Evolutionary conservation across 2,329 filamentous ascomycete species (phyloP).

Genomic region (Neonectria punicea): DNA sequence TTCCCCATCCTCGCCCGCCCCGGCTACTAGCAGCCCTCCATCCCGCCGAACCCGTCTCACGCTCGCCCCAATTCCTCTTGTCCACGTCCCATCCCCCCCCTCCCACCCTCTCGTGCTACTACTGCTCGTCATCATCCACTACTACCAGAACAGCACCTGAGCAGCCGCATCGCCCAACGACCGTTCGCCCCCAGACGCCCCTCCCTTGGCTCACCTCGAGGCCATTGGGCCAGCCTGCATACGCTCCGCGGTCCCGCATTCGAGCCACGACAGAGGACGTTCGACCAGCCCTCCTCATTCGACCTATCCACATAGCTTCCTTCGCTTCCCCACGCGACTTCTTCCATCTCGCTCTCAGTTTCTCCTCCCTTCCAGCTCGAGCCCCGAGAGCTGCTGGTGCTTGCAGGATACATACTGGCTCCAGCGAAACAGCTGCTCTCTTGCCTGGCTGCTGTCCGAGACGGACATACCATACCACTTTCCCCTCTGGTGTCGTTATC

Average conservation of each 20-base stretch:
- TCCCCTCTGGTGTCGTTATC: conserved; percentile 42
- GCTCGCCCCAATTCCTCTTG: conserved; percentile 31
- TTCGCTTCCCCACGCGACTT: conserved; percentile 49
- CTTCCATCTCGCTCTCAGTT: conserved; percentile 47
- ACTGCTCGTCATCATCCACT: conserved; percentile 43
- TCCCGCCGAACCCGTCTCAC: conserved; percentile 29
- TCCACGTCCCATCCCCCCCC: conserved; percentile 40
- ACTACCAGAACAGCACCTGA: conserved; percentile 40
- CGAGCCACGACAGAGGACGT: conserved; percentile 53
- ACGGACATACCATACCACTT: conserved; percentile 44
- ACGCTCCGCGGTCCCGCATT: conserved; percentile 50
- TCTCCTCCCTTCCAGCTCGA: conserved; percentile 45
- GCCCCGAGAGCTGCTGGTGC: conserved; percentile 45
- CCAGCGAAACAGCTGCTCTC: conserved; percentile 46
- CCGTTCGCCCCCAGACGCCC: conserved; percentile 42
- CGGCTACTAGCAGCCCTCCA: conserved; percentile 17
- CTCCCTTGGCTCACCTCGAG: conserved; percentile 45
- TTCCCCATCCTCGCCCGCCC: conserved; percentile 6
- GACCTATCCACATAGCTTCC: conserved; percentile 47
- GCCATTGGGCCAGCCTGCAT: conserved; percentile 52
- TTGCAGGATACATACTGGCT: conserved; percentile 48
- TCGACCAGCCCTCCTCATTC: conserved; percentile 48
- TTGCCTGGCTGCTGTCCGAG: conserved; percentile 36
- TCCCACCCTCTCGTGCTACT: conserved; percentile 36
- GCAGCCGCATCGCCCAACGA: conserved; percentile 43